Evolutionary conservation across 2,329 filamentous ascomycete species (phyloP).

Genomic region (Arthrobotrys sinensis): DNA sequence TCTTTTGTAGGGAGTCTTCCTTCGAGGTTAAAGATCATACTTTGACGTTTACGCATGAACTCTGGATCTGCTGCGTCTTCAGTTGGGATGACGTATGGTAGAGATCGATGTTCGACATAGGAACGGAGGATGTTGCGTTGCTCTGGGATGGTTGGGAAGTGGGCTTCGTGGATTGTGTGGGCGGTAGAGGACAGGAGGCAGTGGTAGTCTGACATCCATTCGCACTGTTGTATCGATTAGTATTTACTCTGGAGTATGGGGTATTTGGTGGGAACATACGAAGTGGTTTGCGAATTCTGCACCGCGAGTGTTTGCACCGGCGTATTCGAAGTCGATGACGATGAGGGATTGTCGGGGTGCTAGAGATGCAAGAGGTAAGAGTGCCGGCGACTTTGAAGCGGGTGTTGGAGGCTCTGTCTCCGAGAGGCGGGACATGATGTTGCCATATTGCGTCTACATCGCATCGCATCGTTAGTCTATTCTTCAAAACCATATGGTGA

Average conservation of each 20-base stretch:
- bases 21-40: constrained; percentile 84
- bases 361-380: constrained; percentile 70
- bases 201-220: constrained; percentile 99
- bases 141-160: constrained; percentile 84
- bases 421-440: constrained; percentile 81
- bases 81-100: constrained; percentile 68
- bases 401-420: constrained; percentile 52
- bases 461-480: constrained; percentile 57
- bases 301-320: constrained; percentile 87
- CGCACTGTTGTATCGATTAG: constrained; percentile 71
- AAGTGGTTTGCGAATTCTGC: constrained; percentile 98
- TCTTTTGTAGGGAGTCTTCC: constrained; percentile 72
- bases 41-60: constrained; percentile 64
- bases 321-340: constrained; percentile 98
- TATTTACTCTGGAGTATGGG: constrained; percentile 5
- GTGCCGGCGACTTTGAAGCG: constrained; percentile 46
- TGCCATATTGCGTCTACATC: constrained; percentile 96
- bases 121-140: constrained; percentile 87
- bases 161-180: constrained; percentile 74
- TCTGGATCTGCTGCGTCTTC: constrained; percentile 66
- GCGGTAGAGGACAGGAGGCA: constrained; percentile 76
- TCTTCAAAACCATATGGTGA: constrained; percentile 10
- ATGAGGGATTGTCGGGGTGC: constrained; percentile 67
- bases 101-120: constrained; percentile 84
- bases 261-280: constrained; percentile 69